Conservation (phyloP, 2,329 filamentous ascomycete genomes). For the Apiospora koreana region DNA sequence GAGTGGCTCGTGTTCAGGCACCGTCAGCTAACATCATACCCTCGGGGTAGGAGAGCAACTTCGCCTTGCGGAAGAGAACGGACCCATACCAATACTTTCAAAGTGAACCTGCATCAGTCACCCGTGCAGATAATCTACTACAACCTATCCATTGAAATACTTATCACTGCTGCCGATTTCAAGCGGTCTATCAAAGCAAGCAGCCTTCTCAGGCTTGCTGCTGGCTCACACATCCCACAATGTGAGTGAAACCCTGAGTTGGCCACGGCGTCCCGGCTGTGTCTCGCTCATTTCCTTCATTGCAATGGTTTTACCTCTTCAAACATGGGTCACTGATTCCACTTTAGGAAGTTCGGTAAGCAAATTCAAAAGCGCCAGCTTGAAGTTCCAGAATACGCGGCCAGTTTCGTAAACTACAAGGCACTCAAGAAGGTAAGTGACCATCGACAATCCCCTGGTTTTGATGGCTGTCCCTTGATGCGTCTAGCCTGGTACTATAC, state of each 20-base stretch:
- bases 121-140: background rate
- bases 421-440: slow-evolving; percentile 87
- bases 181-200: slow-evolving; percentile 20
- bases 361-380: slow-evolving; percentile 99
- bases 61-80: background rate
- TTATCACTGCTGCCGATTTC: slow-evolving; percentile 14
- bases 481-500: background rate
- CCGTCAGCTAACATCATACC: background rate
- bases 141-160: slow-evolving; percentile 10
- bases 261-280: background rate
- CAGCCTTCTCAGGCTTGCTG: slow-evolving; percentile 27
- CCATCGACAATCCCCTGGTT: background rate
- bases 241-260: slow-evolving; percentile 32
- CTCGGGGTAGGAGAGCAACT: background rate
- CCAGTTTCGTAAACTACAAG: slow-evolving; percentile 99
- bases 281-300: background rate
- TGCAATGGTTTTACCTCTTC: background rate
- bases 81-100: slow-evolving; percentile 5
- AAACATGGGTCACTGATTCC: slow-evolving; percentile 9
- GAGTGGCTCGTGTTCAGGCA: background rate
- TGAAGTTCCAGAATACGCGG: slow-evolving; percentile 98
- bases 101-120: background rate
- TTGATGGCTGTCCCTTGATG: background rate
- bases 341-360: slow-evolving; percentile 95
- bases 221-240: slow-evolving; percentile 31